These are phyloP conservation scores for Odontarrhena argentea DNA, from an alignment of 345 rosid genomes.

Conservation along the genomic window DNA sequence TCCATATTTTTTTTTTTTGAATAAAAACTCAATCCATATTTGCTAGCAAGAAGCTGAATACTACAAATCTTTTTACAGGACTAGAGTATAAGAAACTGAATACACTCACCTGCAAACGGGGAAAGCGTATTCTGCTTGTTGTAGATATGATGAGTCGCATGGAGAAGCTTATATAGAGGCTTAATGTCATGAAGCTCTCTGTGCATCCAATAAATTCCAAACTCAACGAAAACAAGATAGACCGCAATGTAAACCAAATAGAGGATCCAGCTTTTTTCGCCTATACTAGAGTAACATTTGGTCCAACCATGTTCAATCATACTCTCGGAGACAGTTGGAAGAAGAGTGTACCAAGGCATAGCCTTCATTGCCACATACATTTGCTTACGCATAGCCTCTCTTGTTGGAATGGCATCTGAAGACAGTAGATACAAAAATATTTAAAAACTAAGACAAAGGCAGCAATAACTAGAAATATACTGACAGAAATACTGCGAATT, in stretches of 20 bases:
- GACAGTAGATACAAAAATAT: background rate
- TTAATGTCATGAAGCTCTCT: slow-evolving; percentile 93
- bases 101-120: slow-evolving; percentile 84
- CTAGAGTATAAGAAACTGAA: background rate
- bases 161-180: slow-evolving; percentile 85
- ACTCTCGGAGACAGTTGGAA: slow-evolving; percentile 81
- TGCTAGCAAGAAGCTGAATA: background rate
- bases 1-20: no score
- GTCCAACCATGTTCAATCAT: slow-evolving; percentile 96
- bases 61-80: background rate
- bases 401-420: slow-evolving; percentile 93
- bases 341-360: slow-evolving; percentile 84
- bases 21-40: no score
- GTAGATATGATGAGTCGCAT: slow-evolving; percentile 92
- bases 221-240: slow-evolving; percentile 78
- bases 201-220: slow-evolving; percentile 97
- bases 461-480: background rate
- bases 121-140: slow-evolving; percentile 97
- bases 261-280: slow-evolving; percentile 65
- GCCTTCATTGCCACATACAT: slow-evolving; percentile 94
- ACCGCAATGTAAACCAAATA: slow-evolving; percentile 49
- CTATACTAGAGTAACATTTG: slow-evolving; percentile 58
- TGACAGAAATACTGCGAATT: background rate
- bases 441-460: background rate
- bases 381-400: slow-evolving; percentile 80